Evolutionary conservation across 208 protist species (phyloP), one percentile per base, ranked within the genome.

Genomic region (Porcisia hertigi): DNA sequence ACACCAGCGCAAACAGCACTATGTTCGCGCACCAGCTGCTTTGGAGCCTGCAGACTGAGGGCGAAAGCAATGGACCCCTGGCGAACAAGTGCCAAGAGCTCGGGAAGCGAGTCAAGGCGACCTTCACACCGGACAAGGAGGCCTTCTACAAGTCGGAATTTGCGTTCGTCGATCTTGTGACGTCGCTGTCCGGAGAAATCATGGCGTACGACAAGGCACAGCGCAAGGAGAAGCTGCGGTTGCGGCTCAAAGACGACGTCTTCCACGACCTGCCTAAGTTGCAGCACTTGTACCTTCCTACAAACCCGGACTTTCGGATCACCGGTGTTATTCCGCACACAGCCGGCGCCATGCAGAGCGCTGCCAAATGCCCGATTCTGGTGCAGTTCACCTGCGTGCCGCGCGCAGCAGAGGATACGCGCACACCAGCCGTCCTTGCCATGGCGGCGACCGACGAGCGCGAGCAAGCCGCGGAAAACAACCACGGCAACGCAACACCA

Each of bases 331-430:
- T 95, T 70, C 80, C 88, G 16, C 64, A 94, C 62, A 94, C 87
- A 3, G 89, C 90, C n/a, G 84, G 84, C 23, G 90, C 92, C 7
- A 93, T 98, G 91, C 94, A 97, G 82, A 93, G 86, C 55, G 94
- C 93, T 18, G 93, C 93, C 62, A 98, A 98, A 82, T 96, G 92
- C 75, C 95, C 95, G 3, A 98, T 98, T 58, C 78, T 98, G 34
- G 89, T 98, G 20, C 87, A 94, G 78, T 98, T 98, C 84, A 70
- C 88, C 23, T 93, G 93, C 77, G 83, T 91, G 23, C 73, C 71
- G 52, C 81, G 91, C 53, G 72, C 70, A 11, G 6, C 49, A 30
- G 86, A 90, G 57, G 90, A 94, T 73, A 86, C 64, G 43, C 79
- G 81, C 36, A 59, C 70, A 0, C 83, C 86, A 39, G 74, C 23